These are phyloP conservation scores for Leishmania mexicana DNA, from an alignment of 208 protist genomes.

Conservation along the genomic window DNA sequence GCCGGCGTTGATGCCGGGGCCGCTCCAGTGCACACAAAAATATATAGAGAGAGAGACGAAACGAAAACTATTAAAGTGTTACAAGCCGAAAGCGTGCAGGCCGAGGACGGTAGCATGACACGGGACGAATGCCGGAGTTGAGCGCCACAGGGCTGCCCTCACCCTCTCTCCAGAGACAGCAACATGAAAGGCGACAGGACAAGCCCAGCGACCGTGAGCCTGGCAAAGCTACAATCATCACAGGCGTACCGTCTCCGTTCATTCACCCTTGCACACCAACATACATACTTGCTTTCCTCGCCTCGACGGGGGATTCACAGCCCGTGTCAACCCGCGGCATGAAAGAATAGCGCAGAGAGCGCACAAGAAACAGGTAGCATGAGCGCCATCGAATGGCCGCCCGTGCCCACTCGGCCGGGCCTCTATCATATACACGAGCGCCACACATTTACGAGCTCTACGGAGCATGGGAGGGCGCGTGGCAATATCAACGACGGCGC, in stretches of 20 bases:
- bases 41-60: not conserved
- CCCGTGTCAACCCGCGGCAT: no score
- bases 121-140: not conserved
- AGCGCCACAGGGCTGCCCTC: not conserved
- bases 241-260: not conserved
- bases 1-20: not conserved
- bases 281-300: no score
- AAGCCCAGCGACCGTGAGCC: not conserved
- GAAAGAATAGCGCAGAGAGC: not conserved
- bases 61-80: not conserved
- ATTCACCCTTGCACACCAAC: not conserved
- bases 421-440: not conserved
- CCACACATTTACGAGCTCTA: not conserved
- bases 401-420: no score
- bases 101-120: not conserved
- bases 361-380: not conserved
- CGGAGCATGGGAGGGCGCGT: not conserved
- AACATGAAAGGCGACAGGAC: not conserved
- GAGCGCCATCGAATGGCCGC: no score
- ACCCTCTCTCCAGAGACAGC: not conserved
- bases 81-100: not conserved
- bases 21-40: not conserved
- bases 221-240: not conserved
- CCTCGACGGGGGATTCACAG: not conserved
- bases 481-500: no score